These are phyloP conservation scores for Lasiosphaeriaceae sp. DNA, from an alignment of 495 filamentous ascomycete species.

Conservation along the genomic window DNA sequence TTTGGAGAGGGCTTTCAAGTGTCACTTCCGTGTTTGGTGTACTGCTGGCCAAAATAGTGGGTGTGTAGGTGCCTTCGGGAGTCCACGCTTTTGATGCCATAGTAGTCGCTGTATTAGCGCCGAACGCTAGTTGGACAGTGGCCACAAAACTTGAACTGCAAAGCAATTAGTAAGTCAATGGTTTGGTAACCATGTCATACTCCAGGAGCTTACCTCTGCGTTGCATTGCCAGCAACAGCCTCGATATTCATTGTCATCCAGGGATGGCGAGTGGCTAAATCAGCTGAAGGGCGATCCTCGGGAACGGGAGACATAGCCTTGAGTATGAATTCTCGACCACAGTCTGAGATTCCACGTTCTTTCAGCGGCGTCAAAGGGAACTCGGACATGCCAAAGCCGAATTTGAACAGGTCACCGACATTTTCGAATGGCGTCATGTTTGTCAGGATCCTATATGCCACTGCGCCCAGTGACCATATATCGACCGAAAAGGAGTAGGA, in stretches of 20 bases:
- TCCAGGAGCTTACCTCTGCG: not conserved
- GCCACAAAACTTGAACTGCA: not conserved
- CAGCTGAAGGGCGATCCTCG: not conserved
- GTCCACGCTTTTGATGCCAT: not conserved
- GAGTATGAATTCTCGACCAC: constrained; percentile 6
- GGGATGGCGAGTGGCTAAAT: not conserved
- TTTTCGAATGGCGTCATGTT: constrained; percentile 4
- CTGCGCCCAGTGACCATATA: constrained; percentile 19
- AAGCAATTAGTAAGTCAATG: not conserved
- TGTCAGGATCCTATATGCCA: constrained; percentile 12
- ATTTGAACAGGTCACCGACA: constrained; percentile 6
- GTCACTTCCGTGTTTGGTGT: no score
- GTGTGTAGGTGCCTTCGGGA: not conserved
- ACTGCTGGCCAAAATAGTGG: no score
- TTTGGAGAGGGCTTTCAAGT: no score
- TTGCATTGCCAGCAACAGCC: not conserved
- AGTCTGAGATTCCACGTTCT: not conserved
- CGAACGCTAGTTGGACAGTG: not conserved
- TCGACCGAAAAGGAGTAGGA: constrained; percentile 10
- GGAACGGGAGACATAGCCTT: constrained; percentile 6
- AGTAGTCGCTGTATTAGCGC: not conserved
- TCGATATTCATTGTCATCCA: not conserved
- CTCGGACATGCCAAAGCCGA: not conserved
- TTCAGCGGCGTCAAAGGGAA: constrained; percentile 4
- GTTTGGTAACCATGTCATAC: not conserved